Evolutionary conservation across 176 grass and related monocot genomes (phyloP), one percentile per base, ranked within the genome.

Genomic region (Oryza punctata): DNA sequence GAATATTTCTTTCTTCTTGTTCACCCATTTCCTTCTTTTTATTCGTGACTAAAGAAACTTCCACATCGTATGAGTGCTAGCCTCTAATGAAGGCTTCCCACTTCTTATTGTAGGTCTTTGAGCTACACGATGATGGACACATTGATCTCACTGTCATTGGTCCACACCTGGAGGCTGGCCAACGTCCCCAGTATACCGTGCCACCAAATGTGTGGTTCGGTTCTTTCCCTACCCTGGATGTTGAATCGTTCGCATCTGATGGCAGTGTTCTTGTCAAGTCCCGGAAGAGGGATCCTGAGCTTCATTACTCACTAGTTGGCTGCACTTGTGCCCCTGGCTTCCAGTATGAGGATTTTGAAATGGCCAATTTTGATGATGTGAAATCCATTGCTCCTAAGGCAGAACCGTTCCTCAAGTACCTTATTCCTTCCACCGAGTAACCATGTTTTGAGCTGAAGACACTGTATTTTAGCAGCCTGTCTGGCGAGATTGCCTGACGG

Each of bases 271-370:
- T 99, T 28, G 83, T 90, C 27, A 92, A 90, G 32, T 90, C 91
- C 24, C 89, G 72, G 0, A 80, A 85, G 59, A 85, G 96, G 73
- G 96, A 99, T 14, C 83, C 96, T 0, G 87, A 96, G 80, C 66
- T 65, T 65, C 93, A 99, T 67, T 99, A 96, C 77, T 94, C 96
- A 32, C 85, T 98, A 2, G 93, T 96, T 25, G 96, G 93, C 11
- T 93, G 93, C 83, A 98, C 96, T n/a, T 96, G 96, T 57, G 85
- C 96, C 30, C 96, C 96, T 12, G 93, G 87, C 29, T 99, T 99
- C 75, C 89, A 98, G 74, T 96, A 90, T 28, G 85, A 98, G 26
- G 93, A 98, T 19, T 93, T 90, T 24, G 85, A 94, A 54, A 88
- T 99, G 85, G 96, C 89, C 44, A 87, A 78, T 40, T 85, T 85